phyloP scores from a whole-genome alignment of 306 rosid genomes.

The Dicorynia guianensis region DNA sequence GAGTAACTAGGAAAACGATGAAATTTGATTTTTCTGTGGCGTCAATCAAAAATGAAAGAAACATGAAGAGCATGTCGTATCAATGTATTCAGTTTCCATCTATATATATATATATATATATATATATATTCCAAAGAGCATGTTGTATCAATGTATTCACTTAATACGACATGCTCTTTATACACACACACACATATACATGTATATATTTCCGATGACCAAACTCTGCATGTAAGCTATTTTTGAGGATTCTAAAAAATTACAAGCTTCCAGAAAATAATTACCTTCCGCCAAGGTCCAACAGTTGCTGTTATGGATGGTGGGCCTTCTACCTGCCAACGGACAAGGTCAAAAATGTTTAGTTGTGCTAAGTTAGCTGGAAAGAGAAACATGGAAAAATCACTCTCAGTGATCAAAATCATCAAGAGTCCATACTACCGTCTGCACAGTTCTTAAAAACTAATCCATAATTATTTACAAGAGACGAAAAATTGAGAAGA shows the following conservation, averaged over 20 bases:
- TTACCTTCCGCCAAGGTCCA: conserved; percentile 99
- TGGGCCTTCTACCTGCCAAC: conserved; percentile 75
- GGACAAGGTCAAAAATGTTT: conserved; percentile 30
- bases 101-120: too few species aligned
- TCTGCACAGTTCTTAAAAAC: conserved; percentile 26
- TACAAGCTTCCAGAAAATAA: conserved; percentile 28
- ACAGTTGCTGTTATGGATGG: conserved; percentile 77
- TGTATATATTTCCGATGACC: conserved; percentile 9
- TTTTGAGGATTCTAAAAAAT: conserved; percentile 11
- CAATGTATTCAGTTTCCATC: background rate
- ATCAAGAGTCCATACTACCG: conserved; percentile 1
- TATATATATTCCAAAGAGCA: too few species aligned
- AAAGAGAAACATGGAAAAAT: conserved; percentile 21
- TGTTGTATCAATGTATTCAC: too few species aligned
- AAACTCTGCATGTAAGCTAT: conserved; percentile 28
- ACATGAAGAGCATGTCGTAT: background rate
- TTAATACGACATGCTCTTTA: too few species aligned
- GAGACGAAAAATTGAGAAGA: conserved; percentile 32
- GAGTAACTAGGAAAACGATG: background rate
- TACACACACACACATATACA: background rate
- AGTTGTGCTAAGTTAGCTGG: conserved; percentile 30
- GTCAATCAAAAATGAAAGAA: background rate
- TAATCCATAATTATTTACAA: conserved; percentile 29
- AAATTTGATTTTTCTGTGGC: background rate
- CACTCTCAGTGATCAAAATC: conserved; percentile 7